Percentiles rank a stretch among this genome's conserved stretches.
Evolutionary conservation across 352 stramenopile species (phyloP).

Genomic region (Phytophthora syringae): DNA sequence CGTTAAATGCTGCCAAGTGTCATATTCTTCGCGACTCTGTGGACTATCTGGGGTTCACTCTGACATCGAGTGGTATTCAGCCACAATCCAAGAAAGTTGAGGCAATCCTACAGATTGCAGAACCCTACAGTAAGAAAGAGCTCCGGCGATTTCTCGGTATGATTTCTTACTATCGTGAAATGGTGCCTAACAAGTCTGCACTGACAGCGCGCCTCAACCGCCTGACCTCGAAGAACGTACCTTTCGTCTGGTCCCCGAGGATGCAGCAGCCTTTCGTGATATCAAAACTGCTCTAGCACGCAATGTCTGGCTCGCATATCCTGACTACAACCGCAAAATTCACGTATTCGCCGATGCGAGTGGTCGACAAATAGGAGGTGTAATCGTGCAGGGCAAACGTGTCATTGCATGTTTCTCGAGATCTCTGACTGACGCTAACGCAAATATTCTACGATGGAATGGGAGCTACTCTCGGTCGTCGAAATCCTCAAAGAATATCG

Average conservation of each 20-base stretch:
- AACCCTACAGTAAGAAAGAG: not conserved
- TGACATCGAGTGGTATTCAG: too few relatives aligned
- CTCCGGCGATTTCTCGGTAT: not conserved
- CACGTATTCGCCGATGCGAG: conserved; percentile 3
- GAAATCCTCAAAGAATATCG: conserved; percentile 4
- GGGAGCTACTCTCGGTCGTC: not conserved
- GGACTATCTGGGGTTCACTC: not conserved
- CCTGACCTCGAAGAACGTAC: conserved; percentile 10
- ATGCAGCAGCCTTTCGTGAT: not conserved
- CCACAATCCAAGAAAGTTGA: not conserved
- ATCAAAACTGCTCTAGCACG: conserved; percentile 12
- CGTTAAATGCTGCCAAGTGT: not conserved
- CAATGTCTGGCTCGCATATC: conserved; percentile 1
- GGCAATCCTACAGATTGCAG: not conserved
- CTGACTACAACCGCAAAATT: conserved; percentile 1
- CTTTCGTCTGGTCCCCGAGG: conserved; percentile 11
- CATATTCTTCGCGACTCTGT: not conserved
- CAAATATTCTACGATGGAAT: conserved; percentile 11
- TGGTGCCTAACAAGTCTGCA: conserved; percentile 15
- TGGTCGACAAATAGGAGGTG: not conserved
- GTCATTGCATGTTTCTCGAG: conserved; percentile 4
- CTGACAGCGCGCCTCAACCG: not conserved
- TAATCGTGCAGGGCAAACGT: not conserved
- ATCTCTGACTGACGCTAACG: not conserved
- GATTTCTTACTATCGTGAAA: conserved; percentile 8